These are phyloP conservation scores for Abrus pulchellus DNA, from an alignment of 306 rosid genomes.

Conservation along the genomic window DNA sequence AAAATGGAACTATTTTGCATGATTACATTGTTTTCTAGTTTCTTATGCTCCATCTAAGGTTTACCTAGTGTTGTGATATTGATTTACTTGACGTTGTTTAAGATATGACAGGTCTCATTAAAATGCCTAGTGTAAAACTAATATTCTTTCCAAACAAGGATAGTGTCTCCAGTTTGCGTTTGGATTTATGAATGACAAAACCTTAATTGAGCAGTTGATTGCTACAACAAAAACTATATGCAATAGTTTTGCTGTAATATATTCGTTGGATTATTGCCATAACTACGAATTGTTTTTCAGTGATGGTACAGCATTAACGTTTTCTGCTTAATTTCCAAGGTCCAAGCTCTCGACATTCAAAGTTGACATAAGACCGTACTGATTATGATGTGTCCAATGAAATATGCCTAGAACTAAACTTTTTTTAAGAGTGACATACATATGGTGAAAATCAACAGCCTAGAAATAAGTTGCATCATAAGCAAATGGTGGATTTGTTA, in stretches of 20 bases:
- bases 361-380: constrained; percentile 16
- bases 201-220: constrained; percentile 30
- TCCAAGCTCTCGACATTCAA: constrained; percentile 4
- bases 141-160: constrained; percentile 41
- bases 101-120: constrained; percentile 29
- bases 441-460: constrained; percentile 17
- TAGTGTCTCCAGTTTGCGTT: constrained; percentile 31
- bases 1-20: constrained; percentile 29
- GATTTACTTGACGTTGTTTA: constrained; percentile 18
- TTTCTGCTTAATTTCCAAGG: constrained; percentile 1
- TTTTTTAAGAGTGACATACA: background rate
- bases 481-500: constrained; percentile 16
- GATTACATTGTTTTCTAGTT: constrained; percentile 6
- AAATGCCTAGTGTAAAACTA: constrained; percentile 16
- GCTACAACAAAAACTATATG: constrained; percentile 32
- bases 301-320: background rate
- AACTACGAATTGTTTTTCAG: background rate
- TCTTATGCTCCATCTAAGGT: constrained; percentile 37
- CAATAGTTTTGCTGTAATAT: constrained; percentile 35
- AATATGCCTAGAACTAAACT: background rate
- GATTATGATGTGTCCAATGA: constrained; percentile 19
- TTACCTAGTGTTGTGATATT: constrained; percentile 6
- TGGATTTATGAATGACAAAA: constrained; percentile 31
- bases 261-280: constrained; percentile 26
- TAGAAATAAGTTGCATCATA: constrained; percentile 14